phyloP scores from a whole-genome alignment of 768 basidiomycete genomes.

The Phanerochaete carnosa region DNA sequence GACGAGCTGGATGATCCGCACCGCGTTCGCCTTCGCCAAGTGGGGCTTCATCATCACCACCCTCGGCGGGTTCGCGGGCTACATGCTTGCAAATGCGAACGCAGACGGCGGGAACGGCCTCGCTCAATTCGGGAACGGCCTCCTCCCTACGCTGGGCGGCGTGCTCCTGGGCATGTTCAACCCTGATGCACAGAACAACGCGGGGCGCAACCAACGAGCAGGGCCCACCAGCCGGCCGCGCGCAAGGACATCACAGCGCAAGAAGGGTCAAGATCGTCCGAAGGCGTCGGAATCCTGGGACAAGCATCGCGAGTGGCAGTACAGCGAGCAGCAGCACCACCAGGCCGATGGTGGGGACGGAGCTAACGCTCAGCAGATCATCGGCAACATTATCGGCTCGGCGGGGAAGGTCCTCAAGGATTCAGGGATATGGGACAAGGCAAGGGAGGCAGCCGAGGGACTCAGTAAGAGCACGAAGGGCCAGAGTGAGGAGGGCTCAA shows the following conservation, averaged over 20 bases:
- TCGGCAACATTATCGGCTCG: slow-evolving; percentile 40
- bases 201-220: slow-evolving; percentile 15
- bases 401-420: slow-evolving; percentile 30
- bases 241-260: slow-evolving; percentile 18
- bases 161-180: slow-evolving; percentile 42
- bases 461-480: background rate
- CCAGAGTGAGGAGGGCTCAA: background rate
- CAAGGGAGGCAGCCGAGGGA: slow-evolving; percentile 27
- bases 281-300: slow-evolving; percentile 70
- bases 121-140: slow-evolving; percentile 28
- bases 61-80: slow-evolving; percentile 52
- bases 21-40: slow-evolving; percentile 67
- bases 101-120: slow-evolving; percentile 30
- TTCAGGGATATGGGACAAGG: slow-evolving; percentile 37
- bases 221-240: slow-evolving; percentile 14
- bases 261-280: slow-evolving; percentile 26
- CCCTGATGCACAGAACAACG: slow-evolving; percentile 30
- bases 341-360: background rate
- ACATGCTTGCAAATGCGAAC: slow-evolving; percentile 37
- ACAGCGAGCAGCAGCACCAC: slow-evolving; percentile 20
- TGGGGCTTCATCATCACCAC: slow-evolving; percentile 65
- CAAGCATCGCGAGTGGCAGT: slow-evolving; percentile 57
- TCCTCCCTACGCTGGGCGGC: slow-evolving; percentile 38
- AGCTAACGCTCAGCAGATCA: slow-evolving; percentile 40
- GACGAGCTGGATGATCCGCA: slow-evolving; percentile 69